Base-by-base conservation (phyloP, 345 rosid genomes). In the Pugionium cornutum region DNA sequence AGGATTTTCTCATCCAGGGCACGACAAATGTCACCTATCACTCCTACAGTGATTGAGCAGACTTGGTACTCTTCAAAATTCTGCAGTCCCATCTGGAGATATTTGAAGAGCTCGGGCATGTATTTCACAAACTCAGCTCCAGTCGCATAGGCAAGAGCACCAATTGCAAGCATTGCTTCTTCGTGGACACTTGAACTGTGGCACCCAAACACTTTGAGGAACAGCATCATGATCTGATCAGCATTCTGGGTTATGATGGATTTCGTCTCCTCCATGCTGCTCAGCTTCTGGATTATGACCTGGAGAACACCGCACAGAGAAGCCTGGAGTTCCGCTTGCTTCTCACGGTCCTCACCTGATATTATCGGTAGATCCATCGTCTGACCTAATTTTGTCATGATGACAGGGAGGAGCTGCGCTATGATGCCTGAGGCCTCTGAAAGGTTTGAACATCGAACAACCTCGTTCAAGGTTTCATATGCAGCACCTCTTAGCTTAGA, bases 111-210 rank as follows among this genome's bases (percentile, higher is more conserved):
- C 75, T 86, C 92, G 1, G 84, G 69, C 89, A 92, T 84, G 66
- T 92, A 92, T 68, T 83, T 92, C 33, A 65, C 80, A 62, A 92
- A 92, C 64, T 82, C 89, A 9, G 89, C 37, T 55, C 97, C 98
- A 64, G 85, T 79, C 1, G 96, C 97, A 74, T 90, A 87, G 56
- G 99, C 99, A 45, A 94, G 87, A 5, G 97, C 87, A 65, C 99
- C 99, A 4, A 94, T 86, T 32, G 99, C 99, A 31, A 94, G 97
- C 99, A 94, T 94, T 44, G 96, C 97, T 77, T 94, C 99, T 82
- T 94, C 96, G n/a, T 88, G 96, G 52, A 90, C 96, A 4, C 96
- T 90, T 66, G 99, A 86, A 77, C 91, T 90, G 66, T 83, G 88
- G 73, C 96, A 94, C 49, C 83, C 92, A 68, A 94, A 83, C 50